Evolutionary conservation across 176 grass and related monocot species (phyloP), one percentile per base, ranked within the genome.

Genomic region (Zoysia pacifica): DNA sequence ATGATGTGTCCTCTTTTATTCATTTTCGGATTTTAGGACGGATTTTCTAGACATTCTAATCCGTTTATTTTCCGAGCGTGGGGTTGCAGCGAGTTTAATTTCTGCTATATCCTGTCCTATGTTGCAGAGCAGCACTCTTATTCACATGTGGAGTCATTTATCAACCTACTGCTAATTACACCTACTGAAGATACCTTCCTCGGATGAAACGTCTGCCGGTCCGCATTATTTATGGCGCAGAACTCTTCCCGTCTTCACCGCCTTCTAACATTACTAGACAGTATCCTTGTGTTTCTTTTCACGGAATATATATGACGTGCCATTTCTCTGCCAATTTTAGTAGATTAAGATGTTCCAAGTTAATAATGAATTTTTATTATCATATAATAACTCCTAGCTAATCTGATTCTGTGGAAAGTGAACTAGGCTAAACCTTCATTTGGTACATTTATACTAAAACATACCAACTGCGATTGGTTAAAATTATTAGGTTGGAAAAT

Each of bases 161-260:
- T 28, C 37, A 6, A 52, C 65, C 2, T 16, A 35, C 55, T 18
- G 46, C 75, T 54, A 36, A 46, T 59, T 52, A 36, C n/a, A 66
- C 49, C 16, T 5, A 16, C 0, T 50, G 11, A 58, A 80, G 77
- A 9, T 56, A 60, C 55, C 56, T 72, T 77, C 53, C 73, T 90
- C 66, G 83, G 77, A 94, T 90, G 83, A 84, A 75, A 86, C 67
- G 83, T 79, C 72, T 76, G 62, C 59, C 50, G 42, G 7, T 73
- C 58, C 76, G 60, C 63, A 59, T 73, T 69, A 76, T 79, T 80
- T 69, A 94, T 94, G 92, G 92, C 92, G 72, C 92, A 94, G 86
- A 90, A 85, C 77, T 99, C 96, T 76, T 99, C 96, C 79, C 90
- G 92, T 65, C 88, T 95, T 44, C 96, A 99, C 82, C 96, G 92